Base-by-base conservation (phyloP, 176 grass and related monocot species). In the Musa itinerans region DNA sequence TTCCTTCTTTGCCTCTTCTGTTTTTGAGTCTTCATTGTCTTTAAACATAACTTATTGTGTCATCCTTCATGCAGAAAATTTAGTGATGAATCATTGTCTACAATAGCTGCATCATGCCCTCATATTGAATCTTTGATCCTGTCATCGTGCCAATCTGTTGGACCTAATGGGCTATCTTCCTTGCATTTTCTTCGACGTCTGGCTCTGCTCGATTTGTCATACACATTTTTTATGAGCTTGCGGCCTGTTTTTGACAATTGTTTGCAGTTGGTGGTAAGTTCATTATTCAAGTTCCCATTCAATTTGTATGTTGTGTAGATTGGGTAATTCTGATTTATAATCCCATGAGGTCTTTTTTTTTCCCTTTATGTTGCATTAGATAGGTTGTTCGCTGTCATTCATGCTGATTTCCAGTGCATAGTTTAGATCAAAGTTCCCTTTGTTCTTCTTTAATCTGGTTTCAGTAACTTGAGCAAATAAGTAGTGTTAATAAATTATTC, bases 161-260 rank as follows among this genome's bases (percentile, higher is more conserved):
- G 78, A 49, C 70, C 76, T 68, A 81, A 80, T 67, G 95, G 95
- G 54, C 73, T 94, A 65, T 94, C 87, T 71, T 99, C 95, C 70
- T 88, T 99, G 80, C 81, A 71, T 78, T 87, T 80, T 63, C 95
- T 99, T 82, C 84, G 80, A 72, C 82, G 79, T 57, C 64, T 99
- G 80, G 83, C 84, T 25, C 86, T 99, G 49, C 90, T 99, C 61
- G 95, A 99, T 83, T 87, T 99, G 48, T 99, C 95, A 66, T 99
- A 99, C 61, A 99, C 95, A n/a, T 91, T 89, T 84, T 76, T 99
- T 81, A 65, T 79, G 20, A 91, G 82, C 78, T 87, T 99, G 57
- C 89, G 86, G 72, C 95, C 95, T 65, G 84, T 99, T 79, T 91
- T 99, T 56, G 80, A 94, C 69, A 91, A 76, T 79, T 99, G 95